phyloP scores from a whole-genome alignment of 1,284 basidiomycete genomes.

The Malassezia obtusa region DNA sequence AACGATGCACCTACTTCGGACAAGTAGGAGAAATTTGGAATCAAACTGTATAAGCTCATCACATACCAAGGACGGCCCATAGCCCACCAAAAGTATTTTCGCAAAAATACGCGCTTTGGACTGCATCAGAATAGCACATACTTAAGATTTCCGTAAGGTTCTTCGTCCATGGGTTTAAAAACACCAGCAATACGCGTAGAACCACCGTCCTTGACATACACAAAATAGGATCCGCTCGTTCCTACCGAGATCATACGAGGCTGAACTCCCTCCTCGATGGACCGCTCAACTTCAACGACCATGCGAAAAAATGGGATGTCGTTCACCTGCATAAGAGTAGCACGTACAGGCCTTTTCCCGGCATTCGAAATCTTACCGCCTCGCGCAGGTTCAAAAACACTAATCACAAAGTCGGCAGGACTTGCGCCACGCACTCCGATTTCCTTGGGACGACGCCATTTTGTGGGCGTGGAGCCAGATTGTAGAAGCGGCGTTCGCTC shows the following conservation, averaged over 20 bases:
- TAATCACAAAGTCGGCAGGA: constrained; percentile 12
- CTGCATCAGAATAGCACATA: constrained; percentile 28
- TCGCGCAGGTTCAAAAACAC: constrained; percentile 17
- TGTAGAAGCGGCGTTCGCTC: constrained; percentile 5
- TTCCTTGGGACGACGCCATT: not conserved
- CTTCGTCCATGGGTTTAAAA: constrained; percentile 47
- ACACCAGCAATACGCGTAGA: constrained; percentile 28
- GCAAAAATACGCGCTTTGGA: constrained; percentile 39
- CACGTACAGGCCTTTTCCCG: not conserved
- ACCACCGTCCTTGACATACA: constrained; percentile 14
- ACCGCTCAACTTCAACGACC: constrained; percentile 27
- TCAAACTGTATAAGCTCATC: constrained; percentile 26
- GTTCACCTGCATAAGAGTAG: not conserved
- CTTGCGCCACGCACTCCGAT: not conserved
- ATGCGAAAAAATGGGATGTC: constrained; percentile 20
- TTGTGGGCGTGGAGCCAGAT: not conserved
- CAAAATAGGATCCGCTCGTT: constrained; percentile 44
- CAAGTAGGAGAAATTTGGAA: constrained; percentile 44
- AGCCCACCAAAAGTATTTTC: constrained; percentile 47
- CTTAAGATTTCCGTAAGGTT: constrained; percentile 46
- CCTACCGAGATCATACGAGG: constrained; percentile 46
- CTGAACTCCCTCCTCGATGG: constrained; percentile 31
- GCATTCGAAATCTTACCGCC: constrained; percentile 2
- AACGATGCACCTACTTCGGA: constrained; percentile 76
- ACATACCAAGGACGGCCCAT: constrained; percentile 42